These are phyloP conservation scores for Debaryomycetaceae sp. DNA, from an alignment of 1,139 yeast genomes.

Conservation along the genomic window DNA sequence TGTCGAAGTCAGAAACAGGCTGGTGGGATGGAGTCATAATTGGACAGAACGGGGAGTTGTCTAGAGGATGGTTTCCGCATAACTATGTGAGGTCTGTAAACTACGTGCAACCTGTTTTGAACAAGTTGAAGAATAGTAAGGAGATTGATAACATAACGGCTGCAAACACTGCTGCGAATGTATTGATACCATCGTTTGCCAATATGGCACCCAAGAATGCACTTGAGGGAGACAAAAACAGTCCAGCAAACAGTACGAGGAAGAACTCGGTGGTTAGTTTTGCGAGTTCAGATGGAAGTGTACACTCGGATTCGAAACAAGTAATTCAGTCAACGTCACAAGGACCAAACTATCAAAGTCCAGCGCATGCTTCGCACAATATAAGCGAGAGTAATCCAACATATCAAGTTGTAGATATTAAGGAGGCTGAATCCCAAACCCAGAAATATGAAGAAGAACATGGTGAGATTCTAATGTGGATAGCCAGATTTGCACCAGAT, in stretches of 20 bases:
- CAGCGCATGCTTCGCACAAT: conserved; percentile 1
- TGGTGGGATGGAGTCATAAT: conserved; percentile 78
- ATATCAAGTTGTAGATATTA: conserved; percentile 17
- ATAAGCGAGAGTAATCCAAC: conserved; percentile 8
- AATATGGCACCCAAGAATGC: conserved; percentile 36
- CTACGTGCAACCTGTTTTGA: conserved; percentile 45
- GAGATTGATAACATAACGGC: conserved; percentile 46
- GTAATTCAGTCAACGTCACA: conserved; percentile 2
- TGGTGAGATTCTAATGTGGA: conserved; percentile 38
- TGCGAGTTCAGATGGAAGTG: conserved; percentile 39
- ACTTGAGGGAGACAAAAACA: conserved; percentile 27
- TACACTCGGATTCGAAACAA: conserved; percentile 11
- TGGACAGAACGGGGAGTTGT: conserved; percentile 36
- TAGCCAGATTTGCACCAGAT: conserved; percentile 53
- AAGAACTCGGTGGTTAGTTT: conserved; percentile 49
- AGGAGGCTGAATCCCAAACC: conserved; percentile 36
- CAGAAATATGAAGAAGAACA: conserved; percentile 27
- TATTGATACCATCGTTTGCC: conserved; percentile 44
- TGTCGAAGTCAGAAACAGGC: conserved; percentile 51
- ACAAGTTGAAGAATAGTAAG: conserved; percentile 36
- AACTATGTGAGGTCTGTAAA: conserved; percentile 50
- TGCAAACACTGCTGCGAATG: conserved; percentile 50
- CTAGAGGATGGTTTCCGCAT: conserved; percentile 78
- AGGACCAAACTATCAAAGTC: background rate
- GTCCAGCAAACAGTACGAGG: conserved; percentile 32